A percentile compares a stretch with the other conserved stretches of the same genome.
These are phyloP conservation scores for Medicago truncatula DNA, from an alignment of 306 rosid species.

Conservation along the genomic window DNA sequence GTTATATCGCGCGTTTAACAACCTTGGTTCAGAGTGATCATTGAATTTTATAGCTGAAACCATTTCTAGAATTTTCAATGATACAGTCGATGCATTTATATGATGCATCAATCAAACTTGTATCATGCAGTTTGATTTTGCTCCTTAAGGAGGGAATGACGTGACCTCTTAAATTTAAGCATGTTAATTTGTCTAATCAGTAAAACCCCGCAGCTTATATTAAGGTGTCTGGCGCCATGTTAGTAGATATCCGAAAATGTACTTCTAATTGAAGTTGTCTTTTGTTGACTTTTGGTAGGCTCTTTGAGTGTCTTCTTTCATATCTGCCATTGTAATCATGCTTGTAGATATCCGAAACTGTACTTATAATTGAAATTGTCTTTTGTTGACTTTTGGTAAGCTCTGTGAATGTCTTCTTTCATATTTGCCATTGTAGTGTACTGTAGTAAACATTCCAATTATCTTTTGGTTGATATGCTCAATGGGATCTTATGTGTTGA, in stretches of 20 bases:
- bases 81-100: background rate
- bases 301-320: background rate
- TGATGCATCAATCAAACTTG: background rate
- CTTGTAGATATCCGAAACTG: background rate
- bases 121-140: background rate
- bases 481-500: background rate
- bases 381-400: no score
- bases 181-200: background rate
- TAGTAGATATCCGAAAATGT: background rate
- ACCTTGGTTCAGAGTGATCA: background rate
- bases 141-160: background rate
- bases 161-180: background rate
- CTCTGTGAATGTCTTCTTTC: background rate
- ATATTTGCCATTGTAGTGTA: background rate
- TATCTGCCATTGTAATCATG: background rate
- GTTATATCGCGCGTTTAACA: no score
- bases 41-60: background rate
- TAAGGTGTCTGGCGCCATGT: background rate
- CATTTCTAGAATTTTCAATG: background rate
- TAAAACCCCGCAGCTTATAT: background rate
- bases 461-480: background rate
- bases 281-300: no score
- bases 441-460: background rate
- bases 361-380: background rate
- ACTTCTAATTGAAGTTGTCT: background rate